Evolutionary conservation across 495 filamentous ascomycete species (phyloP), one percentile per base, ranked within the genome.

Genomic region (Choiromyces venosus): DNA sequence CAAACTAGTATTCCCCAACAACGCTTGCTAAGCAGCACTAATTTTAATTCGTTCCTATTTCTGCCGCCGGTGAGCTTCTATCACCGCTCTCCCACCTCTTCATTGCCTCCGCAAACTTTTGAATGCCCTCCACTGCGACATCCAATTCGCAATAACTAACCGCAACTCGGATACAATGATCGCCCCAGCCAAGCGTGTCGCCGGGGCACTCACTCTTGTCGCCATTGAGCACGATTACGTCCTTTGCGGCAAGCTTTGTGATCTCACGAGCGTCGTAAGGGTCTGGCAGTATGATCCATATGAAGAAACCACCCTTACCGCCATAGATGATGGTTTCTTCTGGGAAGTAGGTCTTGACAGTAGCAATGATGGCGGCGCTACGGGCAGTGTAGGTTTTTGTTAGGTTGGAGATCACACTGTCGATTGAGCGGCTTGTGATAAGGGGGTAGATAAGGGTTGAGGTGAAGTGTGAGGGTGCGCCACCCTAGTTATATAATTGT

Each of bases 241-340:
- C 74, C 42, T 78, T 70, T 21, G 36, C 6, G 25, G 71, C 79
- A 37, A 81, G 46, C 36, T 72, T 76, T 2, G 44, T 37, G 8
- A 81, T 73, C 42, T 76, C 77, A 21, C 42, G 37, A 33, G 76
- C 79, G 37, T 81, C 68, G 33, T 77, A 70, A 21, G 21, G 19
- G 0, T 44, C 39, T 0, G 79, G 79, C 1, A 81, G 46, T 2
- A 66, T 37, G 33, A 81, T 35, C 79, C 79, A 81, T 36, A 79
- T 65, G 37, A 81, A 81, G 71, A 81, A 81, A 33, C 79, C 79
- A 19, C 79, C 79, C 12, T 73, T 71, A 2, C 75, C 76, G 29
- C 79, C 79, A 19, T 39, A 74, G 35, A 79, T 71, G 35, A 52
- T n/a, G 1, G 79, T 77, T 10, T 40, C 29, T 0, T 65, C 39